Conservation (phyloP, 164 flowering plant genomes). For the Kalanchoe fedtschenkoi region DNA sequence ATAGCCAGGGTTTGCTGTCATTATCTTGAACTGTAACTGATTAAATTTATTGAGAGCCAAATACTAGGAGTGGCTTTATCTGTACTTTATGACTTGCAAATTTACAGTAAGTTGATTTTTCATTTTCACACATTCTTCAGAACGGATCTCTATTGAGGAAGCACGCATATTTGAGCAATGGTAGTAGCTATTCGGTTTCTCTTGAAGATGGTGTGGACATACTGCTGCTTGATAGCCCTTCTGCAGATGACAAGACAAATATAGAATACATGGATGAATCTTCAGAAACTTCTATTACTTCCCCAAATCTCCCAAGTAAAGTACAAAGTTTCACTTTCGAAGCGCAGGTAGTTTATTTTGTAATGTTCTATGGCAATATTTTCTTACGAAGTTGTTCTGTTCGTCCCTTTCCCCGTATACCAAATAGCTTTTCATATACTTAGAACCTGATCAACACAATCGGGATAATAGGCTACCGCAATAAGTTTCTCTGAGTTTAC, state of each 20-base stretch:
- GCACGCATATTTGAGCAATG: constrained; percentile 66
- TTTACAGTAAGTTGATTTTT: not conserved
- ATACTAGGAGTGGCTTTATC: not conserved
- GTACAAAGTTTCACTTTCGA: constrained; percentile 71
- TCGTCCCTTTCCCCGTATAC: not conserved
- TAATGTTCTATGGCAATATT: not conserved
- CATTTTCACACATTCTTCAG: constrained; percentile 26
- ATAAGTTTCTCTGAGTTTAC: no score
- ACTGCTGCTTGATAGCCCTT: constrained; percentile 27
- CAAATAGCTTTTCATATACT: not conserved
- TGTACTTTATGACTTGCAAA: not conserved
- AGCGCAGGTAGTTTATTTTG: constrained; percentile 57
- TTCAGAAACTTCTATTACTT: constrained; percentile 20
- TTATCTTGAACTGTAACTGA: no score
- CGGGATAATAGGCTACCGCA: not conserved
- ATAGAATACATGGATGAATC: constrained; percentile 18
- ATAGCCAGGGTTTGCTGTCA: not conserved
- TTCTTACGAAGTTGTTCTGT: not conserved
- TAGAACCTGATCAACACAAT: not conserved
- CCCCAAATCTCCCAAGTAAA: constrained; percentile 22
- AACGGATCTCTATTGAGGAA: constrained; percentile 80
- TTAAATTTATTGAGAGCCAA: not conserved
- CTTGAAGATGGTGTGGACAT: constrained; percentile 80
- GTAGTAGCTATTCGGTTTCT: constrained; percentile 72
- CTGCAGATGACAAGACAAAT: constrained; percentile 23